Base-by-base conservation (phyloP, 352 stramenopile genomes). In the Phytopythium kandeliae region DNA sequence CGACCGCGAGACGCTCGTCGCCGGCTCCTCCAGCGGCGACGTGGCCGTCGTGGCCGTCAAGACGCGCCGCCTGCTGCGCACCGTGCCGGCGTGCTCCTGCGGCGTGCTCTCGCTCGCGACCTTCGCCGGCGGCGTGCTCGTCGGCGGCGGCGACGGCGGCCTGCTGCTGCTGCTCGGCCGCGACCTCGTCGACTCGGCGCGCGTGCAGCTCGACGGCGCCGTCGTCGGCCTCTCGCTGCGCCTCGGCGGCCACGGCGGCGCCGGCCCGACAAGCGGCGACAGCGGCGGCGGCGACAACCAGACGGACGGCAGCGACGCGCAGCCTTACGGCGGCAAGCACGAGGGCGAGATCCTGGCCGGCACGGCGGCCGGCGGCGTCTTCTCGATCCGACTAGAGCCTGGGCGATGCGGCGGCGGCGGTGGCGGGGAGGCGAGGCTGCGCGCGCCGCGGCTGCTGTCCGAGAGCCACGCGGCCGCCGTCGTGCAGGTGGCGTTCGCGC, bases 101-200 rank as follows among this genome's bases (percentile, higher is more conserved):
- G 87, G 87, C 22, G 78, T 96, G 21, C 59, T 83, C 40, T 70
- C 79, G 31, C 69, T 96, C 31, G 26, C 68, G 22, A 84, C 69
- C 53, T 74, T 69, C 25, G 46, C 62, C 15, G 53, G 51, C 7
- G 74, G 71, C 0, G 51, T 91, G 17, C 61, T 96, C 10, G 60
- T 94, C 13, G 88, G 87, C 5, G 90, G 89, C 33, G 90, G 89
- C 1, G 87, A 97, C 55, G 89, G 89, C 19, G 92, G 68, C 19
- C 55, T 97, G 26, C 55, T 95, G 21, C 55, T 95, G 21, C 62
- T 82, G 17, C 97, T 94, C 59, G 74, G 88, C 28, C 51, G 58
- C 9, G 60, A 87, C 30, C 91, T 78, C 46, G 70, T 91, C 22
- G 85, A 96, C 62, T 79, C 71, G 26, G 78, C 78, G 16, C 60